Conservation (phyloP, 257 asterid species). For the Primulina eburnea region DNA sequence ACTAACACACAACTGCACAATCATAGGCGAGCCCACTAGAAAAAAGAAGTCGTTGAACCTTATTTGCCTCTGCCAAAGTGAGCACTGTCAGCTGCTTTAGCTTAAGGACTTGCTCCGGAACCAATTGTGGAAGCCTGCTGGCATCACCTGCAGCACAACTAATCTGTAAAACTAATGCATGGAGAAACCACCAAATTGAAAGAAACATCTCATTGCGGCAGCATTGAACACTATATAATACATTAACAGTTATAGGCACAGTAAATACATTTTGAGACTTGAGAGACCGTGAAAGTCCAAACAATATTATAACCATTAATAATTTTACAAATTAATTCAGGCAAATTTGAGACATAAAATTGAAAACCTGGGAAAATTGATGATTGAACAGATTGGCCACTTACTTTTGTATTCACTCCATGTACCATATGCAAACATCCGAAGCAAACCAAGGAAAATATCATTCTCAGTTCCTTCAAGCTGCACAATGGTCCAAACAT, state of each 20-base stretch:
- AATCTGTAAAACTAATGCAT: constrained; percentile 14
- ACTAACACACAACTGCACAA: neutral
- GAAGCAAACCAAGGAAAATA: constrained; percentile 69
- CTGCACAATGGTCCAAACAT: constrained; percentile 40
- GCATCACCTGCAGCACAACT: constrained; percentile 51
- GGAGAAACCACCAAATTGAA: constrained; percentile 2
- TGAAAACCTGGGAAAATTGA: constrained; percentile 14
- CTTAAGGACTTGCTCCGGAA: constrained; percentile 83
- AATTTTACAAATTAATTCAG: neutral
- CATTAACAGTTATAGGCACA: neutral
- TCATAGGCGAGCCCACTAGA: neutral
- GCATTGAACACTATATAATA: constrained; percentile 12
- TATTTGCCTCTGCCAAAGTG: constrained; percentile 81
- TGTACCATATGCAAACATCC: constrained; percentile 83
- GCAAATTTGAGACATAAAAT: neutral
- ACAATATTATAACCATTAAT: neutral
- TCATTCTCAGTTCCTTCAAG: constrained; percentile 80
- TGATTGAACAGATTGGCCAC: constrained; percentile 18
- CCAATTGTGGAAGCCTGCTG: constrained; percentile 61
- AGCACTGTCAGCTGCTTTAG: constrained; percentile 95
- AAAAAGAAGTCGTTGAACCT: constrained; percentile 43
- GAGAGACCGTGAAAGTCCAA: neutral
- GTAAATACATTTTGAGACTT: neutral
- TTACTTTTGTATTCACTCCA: constrained; percentile 94
- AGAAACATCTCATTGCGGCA: constrained; percentile 9